These are phyloP conservation scores for Penicillium paneum DNA, from an alignment of 2,329 filamentous ascomycete species.

Conservation along the genomic window DNA sequence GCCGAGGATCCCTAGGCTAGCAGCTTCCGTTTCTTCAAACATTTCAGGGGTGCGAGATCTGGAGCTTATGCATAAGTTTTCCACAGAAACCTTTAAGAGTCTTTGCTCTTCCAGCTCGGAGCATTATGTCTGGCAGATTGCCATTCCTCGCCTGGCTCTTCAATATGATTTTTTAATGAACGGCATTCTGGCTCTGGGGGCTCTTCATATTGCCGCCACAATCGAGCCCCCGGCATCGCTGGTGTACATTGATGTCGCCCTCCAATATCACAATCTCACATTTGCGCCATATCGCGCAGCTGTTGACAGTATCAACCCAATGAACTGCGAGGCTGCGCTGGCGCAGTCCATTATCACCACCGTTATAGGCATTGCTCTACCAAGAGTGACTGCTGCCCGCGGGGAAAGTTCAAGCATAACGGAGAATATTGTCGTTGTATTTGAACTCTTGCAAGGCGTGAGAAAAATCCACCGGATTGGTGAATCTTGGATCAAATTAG, in stretches of 20 bases:
- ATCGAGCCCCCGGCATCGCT: slow-evolving; percentile 28
- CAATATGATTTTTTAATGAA: slow-evolving; percentile 43
- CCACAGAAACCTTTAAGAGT: slow-evolving; percentile 46
- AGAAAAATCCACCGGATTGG: slow-evolving; percentile 35
- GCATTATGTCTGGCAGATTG: slow-evolving; percentile 39
- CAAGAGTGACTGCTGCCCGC: slow-evolving; percentile 30
- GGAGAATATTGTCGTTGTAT: slow-evolving; percentile 37
- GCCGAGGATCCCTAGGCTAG: slow-evolving; percentile 16
- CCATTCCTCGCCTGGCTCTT: slow-evolving; percentile 41
- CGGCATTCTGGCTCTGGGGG: slow-evolving; percentile 40
- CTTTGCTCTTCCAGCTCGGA: slow-evolving; percentile 35
- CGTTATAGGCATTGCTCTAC: slow-evolving; percentile 36
- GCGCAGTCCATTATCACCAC: slow-evolving; percentile 39
- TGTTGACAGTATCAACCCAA: slow-evolving; percentile 33
- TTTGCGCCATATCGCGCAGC: slow-evolving; percentile 36
- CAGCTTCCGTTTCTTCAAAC: slow-evolving; percentile 14
- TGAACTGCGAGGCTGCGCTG: slow-evolving; percentile 39
- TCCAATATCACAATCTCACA: slow-evolving; percentile 37
- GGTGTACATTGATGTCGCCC: slow-evolving; percentile 36
- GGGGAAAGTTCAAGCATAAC: slow-evolving; percentile 32
- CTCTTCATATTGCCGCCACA: slow-evolving; percentile 40
- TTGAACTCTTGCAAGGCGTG: slow-evolving; percentile 37
- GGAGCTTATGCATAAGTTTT: slow-evolving; percentile 54
- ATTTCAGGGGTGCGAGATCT: slow-evolving; percentile 40
- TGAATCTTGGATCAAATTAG: slow-evolving; percentile 47